Conservation (phyloP, 139 green algal species). For the Chlamydomonas eustigma region DNA sequence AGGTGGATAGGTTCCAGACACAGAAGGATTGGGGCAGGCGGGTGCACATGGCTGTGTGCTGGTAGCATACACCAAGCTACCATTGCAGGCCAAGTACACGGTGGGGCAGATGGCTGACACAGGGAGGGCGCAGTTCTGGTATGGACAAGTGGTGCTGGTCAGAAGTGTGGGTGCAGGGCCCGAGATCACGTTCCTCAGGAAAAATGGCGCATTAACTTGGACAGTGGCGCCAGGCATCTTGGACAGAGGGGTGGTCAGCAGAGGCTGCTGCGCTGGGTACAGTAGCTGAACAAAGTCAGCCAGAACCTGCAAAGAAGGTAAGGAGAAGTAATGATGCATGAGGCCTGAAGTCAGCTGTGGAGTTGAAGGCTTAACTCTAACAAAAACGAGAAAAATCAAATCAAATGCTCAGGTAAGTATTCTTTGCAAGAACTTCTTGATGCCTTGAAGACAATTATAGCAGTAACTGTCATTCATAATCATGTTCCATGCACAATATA, state of each 20-base stretch:
- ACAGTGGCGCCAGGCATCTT: constrained; percentile 10
- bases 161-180: background rate
- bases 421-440: too few relatives aligned
- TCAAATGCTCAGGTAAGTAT: too few relatives aligned
- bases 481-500: background rate
- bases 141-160: background rate
- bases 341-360: too few relatives aligned
- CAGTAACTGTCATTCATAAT: too few relatives aligned
- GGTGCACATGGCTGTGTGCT: constrained; percentile 2
- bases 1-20: too few relatives aligned
- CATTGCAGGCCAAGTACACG: constrained; percentile 29
- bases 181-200: constrained; percentile 7
- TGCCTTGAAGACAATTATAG: too few relatives aligned
- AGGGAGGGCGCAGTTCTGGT: constrained; percentile 17
- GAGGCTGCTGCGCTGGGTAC: constrained; percentile 1
- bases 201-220: background rate
- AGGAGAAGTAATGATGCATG: too few relatives aligned
- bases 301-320: constrained; percentile 29
- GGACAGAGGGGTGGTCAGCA: constrained; percentile 2
- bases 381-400: too few relatives aligned
- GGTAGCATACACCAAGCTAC: background rate
- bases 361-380: background rate
- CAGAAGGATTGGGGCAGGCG: too few relatives aligned
- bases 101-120: constrained; percentile 28
- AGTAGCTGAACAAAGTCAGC: constrained; percentile 45